Evolutionary conservation across 306 rosid genomes (phyloP).

Genomic region (Medicago lupulina): DNA sequence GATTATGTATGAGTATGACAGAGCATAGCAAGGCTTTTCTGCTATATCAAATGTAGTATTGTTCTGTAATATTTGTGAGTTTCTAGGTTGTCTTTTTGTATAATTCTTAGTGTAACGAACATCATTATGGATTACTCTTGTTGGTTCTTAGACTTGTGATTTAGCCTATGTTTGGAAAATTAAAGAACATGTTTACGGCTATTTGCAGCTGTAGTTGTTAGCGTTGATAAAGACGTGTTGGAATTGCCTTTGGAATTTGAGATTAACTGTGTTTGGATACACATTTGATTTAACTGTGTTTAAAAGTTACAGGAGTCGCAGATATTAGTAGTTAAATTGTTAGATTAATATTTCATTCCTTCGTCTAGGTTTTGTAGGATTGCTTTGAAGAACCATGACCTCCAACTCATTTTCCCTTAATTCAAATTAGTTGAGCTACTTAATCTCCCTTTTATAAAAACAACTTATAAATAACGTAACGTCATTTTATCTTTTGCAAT

Average conservation of each 20-base stretch:
- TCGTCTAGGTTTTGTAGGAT: too few species aligned
- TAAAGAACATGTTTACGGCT: neutral
- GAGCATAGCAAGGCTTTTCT: constrained; percentile 5
- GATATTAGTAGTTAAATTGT: too few species aligned
- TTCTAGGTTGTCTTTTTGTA: constrained; percentile 28
- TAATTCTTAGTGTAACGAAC: constrained; percentile 17
- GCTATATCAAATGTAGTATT: constrained; percentile 22
- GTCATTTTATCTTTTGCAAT: too few species aligned
- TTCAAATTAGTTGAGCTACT: too few species aligned
- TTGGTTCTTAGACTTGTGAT: constrained; percentile 13
- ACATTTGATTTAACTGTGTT: too few species aligned
- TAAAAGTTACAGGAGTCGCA: too few species aligned
- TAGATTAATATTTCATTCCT: too few species aligned
- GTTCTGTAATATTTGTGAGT: constrained; percentile 33
- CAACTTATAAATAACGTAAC: too few species aligned
- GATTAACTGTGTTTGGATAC: neutral
- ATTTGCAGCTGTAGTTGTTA: too few species aligned
- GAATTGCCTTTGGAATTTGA: neutral
- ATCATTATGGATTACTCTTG: constrained; percentile 30
- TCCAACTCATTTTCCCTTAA: too few species aligned
- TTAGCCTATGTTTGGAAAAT: neutral
- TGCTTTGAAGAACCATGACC: too few species aligned
- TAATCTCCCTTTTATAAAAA: too few species aligned
- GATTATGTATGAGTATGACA: constrained; percentile 6
- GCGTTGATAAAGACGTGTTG: neutral